phyloP scores from a whole-genome alignment of 495 filamentous ascomycete genomes.

The Aspergillus saccharolyticus region DNA sequence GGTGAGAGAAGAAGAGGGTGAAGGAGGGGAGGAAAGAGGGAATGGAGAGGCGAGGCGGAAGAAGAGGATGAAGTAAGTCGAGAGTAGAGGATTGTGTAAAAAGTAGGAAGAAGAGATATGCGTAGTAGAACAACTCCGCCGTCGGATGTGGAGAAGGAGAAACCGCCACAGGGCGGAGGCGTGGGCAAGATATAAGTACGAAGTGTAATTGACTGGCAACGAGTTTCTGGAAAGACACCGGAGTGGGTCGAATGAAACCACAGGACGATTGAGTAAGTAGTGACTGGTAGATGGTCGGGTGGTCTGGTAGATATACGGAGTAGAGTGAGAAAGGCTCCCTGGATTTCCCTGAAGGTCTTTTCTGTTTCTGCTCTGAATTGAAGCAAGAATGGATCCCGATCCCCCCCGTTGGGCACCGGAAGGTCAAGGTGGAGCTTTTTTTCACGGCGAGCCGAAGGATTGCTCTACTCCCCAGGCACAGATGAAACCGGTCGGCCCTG shows the following conservation, averaged over 20 bases:
- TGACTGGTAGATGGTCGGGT: background rate
- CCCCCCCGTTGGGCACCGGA: background rate
- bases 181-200: conserved; percentile 23
- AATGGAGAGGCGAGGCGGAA: background rate
- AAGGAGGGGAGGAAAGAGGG: background rate
- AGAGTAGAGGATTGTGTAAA: conserved; percentile 11
- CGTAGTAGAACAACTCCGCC: conserved; percentile 9
- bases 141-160: conserved; percentile 22
- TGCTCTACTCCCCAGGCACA: too few species aligned
- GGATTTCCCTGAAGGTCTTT: background rate
- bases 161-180: conserved; percentile 28
- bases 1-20: background rate
- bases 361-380: background rate
- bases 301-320: background rate
- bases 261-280: background rate
- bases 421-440: background rate
- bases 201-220: conserved; percentile 17
- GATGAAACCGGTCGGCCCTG: background rate
- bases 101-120: background rate
- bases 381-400: background rate
- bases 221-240: conserved; percentile 18
- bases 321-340: background rate
- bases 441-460: background rate
- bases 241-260: background rate
- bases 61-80: conserved; percentile 5